phyloP scores from a whole-genome alignment of 805 yeast species.

The Sporopachydermia lactativora region DNA sequence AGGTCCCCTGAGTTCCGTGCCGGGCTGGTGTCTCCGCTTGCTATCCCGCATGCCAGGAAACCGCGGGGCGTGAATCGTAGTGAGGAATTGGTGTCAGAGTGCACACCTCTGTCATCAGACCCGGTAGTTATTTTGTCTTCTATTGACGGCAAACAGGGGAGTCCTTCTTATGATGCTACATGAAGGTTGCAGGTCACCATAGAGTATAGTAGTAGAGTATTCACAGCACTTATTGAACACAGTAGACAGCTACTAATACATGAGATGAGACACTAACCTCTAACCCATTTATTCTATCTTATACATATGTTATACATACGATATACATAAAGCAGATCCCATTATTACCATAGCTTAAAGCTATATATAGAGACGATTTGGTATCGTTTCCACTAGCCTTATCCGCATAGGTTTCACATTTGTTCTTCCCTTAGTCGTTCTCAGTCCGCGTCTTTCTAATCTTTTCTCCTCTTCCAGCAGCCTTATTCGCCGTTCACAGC shows the following conservation, averaged over 20 bases:
- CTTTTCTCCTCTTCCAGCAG: not conserved
- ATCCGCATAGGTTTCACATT: not conserved
- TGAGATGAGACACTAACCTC: too few species aligned
- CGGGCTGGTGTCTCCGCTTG: not conserved
- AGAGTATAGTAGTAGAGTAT: too few species aligned
- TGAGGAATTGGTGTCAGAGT: not conserved
- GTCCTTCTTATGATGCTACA: not conserved
- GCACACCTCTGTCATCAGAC: not conserved
- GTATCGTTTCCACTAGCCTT: constrained; percentile 1
- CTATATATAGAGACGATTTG: too few species aligned
- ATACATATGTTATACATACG: too few species aligned
- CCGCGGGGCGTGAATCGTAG: too few species aligned
- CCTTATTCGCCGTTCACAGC: not conserved
- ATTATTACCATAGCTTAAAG: too few species aligned
- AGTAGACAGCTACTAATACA: too few species aligned
- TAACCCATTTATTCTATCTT: too few species aligned
- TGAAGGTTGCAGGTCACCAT: too few species aligned
- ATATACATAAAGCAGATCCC: too few species aligned
- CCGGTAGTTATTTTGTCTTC: not conserved
- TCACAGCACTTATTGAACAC: too few species aligned
- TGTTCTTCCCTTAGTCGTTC: not conserved
- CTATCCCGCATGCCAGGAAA: not conserved
- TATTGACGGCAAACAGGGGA: not conserved
- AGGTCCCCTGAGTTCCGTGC: too few species aligned
- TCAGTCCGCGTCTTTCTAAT: not conserved